Percentiles rank a stretch among this genome's conserved stretches.
These are phyloP conservation scores for Seiridium unicorne DNA, from an alignment of 2,329 filamentous ascomycete species.

Conservation along the genomic window DNA sequence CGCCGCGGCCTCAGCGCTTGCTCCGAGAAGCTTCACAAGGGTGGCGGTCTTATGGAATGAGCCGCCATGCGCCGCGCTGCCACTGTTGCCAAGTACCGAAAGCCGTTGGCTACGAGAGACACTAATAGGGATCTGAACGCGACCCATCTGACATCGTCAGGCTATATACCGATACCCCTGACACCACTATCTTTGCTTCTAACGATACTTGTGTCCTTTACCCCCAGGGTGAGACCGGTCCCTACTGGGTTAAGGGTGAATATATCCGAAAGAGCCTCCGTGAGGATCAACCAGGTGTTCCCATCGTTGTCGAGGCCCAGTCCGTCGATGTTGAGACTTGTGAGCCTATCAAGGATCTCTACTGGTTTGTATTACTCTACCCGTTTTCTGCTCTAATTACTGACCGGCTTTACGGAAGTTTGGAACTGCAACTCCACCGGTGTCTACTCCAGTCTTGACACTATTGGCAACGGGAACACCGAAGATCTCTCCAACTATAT, in stretches of 20 bases:
- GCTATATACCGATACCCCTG: constrained; percentile 32
- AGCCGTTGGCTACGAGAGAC: constrained; percentile 21
- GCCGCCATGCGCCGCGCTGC: constrained; percentile 1
- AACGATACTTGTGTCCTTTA: constrained; percentile 47
- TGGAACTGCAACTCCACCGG: constrained; percentile 47
- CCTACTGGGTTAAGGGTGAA: constrained; percentile 53
- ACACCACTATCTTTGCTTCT: constrained; percentile 35
- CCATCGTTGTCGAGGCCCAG: constrained; percentile 50
- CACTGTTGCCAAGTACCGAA: not conserved
- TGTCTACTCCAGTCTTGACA: constrained; percentile 43
- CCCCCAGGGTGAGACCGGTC: constrained; percentile 51
- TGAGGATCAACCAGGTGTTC: constrained; percentile 45
- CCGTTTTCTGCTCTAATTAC: not conserved
- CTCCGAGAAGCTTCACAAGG: not conserved
- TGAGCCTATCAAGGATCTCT: constrained; percentile 44
- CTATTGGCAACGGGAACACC: constrained; percentile 39
- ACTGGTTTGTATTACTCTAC: constrained; percentile 21
- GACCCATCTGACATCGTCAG: constrained; percentile 27
- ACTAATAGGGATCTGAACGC: constrained; percentile 21
- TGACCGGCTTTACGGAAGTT: constrained; percentile 33
- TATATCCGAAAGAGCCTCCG: constrained; percentile 45
- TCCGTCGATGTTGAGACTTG: constrained; percentile 54
- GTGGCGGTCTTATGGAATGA: not conserved
- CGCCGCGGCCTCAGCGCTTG: constrained; percentile 1
- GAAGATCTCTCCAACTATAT: constrained; percentile 34